A percentile compares a stretch with the other conserved stretches of the same genome.
phyloP scores from a whole-genome alignment of 1,139 yeast species.

The Insectozyma bohioensis region DNA sequence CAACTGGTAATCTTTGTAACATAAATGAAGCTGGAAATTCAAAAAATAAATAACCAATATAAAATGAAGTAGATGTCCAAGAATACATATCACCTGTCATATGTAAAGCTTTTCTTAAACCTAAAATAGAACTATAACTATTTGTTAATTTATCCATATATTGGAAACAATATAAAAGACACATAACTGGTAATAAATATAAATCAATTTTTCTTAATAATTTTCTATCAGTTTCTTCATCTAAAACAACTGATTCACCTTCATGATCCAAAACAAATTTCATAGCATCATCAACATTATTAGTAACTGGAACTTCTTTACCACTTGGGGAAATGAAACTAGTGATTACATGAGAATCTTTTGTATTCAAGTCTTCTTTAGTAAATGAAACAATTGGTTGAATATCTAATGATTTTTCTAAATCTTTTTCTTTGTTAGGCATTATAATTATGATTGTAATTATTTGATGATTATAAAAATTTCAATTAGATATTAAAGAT shows the following conservation, averaged over 20 bases:
- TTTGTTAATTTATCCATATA: conserved; percentile 50
- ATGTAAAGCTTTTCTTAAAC: conserved; percentile 23
- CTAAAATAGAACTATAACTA: conserved; percentile 32
- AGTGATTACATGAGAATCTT: conserved; percentile 22
- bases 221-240: conserved; percentile 19
- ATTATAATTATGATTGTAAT: too few species aligned
- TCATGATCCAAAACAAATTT: conserved; percentile 21
- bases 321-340: conserved; percentile 30
- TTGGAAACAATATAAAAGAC: conserved; percentile 48
- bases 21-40: conserved; percentile 54
- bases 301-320: conserved; percentile 26
- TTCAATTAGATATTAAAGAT: too few species aligned
- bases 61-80: conserved; percentile 64
- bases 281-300: conserved; percentile 38
- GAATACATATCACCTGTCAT: conserved; percentile 24
- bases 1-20: conserved; percentile 54
- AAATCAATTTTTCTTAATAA: conserved; percentile 40
- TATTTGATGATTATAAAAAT: too few species aligned
- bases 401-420: not conserved
- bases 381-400: conserved; percentile 10
- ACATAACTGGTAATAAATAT: conserved; percentile 43
- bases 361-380: conserved; percentile 8
- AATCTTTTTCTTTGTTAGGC: conserved; percentile 2
- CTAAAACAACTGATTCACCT: conserved; percentile 17
- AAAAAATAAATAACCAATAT: conserved; percentile 51